These are phyloP conservation scores for Fusarium illudens DNA, from an alignment of 2,329 filamentous ascomycete genomes.

Conservation along the genomic window DNA sequence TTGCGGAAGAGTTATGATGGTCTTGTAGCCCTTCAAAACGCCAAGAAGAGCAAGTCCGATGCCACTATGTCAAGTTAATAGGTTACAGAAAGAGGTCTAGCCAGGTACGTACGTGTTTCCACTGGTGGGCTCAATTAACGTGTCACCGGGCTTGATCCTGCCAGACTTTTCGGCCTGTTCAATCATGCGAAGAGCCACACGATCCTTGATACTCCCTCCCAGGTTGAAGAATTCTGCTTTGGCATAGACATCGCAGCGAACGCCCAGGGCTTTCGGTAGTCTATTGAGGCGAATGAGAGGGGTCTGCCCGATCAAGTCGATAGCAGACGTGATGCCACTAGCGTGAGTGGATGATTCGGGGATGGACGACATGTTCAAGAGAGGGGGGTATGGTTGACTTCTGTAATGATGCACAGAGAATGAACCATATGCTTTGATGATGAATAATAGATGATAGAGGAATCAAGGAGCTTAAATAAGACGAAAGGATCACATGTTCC, in stretches of 20 bases:
- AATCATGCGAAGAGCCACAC: constrained; percentile 95
- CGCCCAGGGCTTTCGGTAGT: constrained; percentile 88
- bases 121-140: constrained; percentile 94
- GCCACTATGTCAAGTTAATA: constrained; percentile 56
- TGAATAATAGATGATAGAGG: neutral
- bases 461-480: neutral
- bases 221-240: constrained; percentile 94
- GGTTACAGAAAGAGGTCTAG: neutral
- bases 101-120: constrained; percentile 75
- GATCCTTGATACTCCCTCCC: constrained; percentile 90
- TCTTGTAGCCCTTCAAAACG: constrained; percentile 95
- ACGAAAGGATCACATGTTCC: neutral
- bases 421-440: neutral
- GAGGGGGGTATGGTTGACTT: neutral
- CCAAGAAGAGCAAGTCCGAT: constrained; percentile 94
- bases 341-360: neutral
- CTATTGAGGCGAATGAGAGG: constrained; percentile 91
- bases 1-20: constrained; percentile 96
- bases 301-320: constrained; percentile 90
- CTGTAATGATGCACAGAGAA: neutral
- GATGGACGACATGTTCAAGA: neutral
- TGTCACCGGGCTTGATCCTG: constrained; percentile 96
- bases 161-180: constrained; percentile 92
- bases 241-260: constrained; percentile 86
- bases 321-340: constrained; percentile 60